A percentile compares a stretch with the other conserved stretches of the same genome.
phyloP scores from a whole-genome alignment of 306 rosid genomes.

The Begonia fuchsioides region DNA sequence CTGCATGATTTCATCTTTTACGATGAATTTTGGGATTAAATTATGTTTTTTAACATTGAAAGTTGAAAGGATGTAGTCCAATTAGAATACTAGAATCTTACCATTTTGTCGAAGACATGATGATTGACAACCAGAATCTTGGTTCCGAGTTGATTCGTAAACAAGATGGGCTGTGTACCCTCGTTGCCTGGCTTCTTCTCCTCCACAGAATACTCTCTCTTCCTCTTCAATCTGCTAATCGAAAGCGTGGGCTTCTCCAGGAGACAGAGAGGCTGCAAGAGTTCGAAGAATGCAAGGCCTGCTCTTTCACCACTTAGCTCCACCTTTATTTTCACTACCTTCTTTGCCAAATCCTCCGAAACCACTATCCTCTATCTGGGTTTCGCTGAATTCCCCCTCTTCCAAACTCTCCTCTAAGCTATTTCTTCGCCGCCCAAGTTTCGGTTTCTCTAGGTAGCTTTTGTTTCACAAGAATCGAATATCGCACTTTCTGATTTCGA shows the following conservation, averaged over 20 bases:
- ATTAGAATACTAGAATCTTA: too few species aligned
- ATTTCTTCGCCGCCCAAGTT: conserved; percentile 18
- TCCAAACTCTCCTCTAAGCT: conserved; percentile 22
- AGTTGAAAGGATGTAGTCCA: too few species aligned
- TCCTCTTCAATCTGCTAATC: neutral
- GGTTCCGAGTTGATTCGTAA: too few species aligned
- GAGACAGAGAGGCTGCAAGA: conserved; percentile 3
- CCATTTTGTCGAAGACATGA: too few species aligned
- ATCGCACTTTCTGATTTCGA: neutral
- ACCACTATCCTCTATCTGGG: conserved; percentile 18
- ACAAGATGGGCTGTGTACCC: neutral
- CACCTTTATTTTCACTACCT: conserved; percentile 20
- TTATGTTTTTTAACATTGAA: too few species aligned
- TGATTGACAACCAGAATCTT: too few species aligned
- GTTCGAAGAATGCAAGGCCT: conserved; percentile 29
- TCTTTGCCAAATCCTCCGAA: conserved; percentile 24
- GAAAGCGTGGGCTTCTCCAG: neutral
- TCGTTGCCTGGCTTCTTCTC: neutral
- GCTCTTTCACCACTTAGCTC: conserved; percentile 27
- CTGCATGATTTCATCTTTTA: too few species aligned
- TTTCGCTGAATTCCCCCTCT: conserved; percentile 17
- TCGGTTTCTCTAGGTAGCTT: conserved; percentile 20
- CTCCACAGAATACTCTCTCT: neutral
- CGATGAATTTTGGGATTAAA: too few species aligned
- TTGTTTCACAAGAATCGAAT: neutral